Base-by-base conservation (phyloP, 345 rosid species). In the Lepidium aucheri region DNA sequence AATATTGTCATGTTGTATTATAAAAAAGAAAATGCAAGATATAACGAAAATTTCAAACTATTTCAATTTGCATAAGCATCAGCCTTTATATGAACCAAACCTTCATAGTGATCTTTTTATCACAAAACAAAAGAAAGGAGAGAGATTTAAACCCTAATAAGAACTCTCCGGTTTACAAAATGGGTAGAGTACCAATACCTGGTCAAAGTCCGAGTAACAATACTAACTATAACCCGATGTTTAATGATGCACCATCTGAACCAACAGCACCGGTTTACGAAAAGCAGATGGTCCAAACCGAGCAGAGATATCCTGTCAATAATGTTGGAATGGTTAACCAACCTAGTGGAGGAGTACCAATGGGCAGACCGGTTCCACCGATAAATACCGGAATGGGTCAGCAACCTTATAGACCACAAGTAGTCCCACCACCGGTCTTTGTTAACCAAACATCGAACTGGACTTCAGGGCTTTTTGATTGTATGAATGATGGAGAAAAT, bases 401-500 rank as follows among this genome's bases (percentile, higher is more conserved):
- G 52, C 74, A 39, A 54, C 54, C 15, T 20, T 5, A 17, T 30
- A 52, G 8, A 50, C 24, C 3, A 10, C 18, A 10, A 45, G 55
- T 63, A 35, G 4, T 18, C 22, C 47, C 12, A 57, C 67, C 20
- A 57, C 60, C 42, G 4, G 30, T 11, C 12, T 6, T 10, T 35
- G 14, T 10, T 16, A 58, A 17, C 43, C 74, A 60, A 51, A 26
- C 44, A 55, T 55, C 75, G 10, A 76, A 73, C 30, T 88, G 95
- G 95, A 78, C 16, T 44, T 79, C 81, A 41, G 86, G 85, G 7
- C 74, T 88, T 4, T 85, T 82, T 61, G 88, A 88, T 73, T 85
- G 86, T 83, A 73, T 88, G 86, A 82, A 89, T 12, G 92, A 89
- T 44, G 84, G 80, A 4, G 60, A 16, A 61, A 89, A 84, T 66